Conservation (phyloP, 768 basidiomycete genomes). For the Agrocybe praecox region DNA sequence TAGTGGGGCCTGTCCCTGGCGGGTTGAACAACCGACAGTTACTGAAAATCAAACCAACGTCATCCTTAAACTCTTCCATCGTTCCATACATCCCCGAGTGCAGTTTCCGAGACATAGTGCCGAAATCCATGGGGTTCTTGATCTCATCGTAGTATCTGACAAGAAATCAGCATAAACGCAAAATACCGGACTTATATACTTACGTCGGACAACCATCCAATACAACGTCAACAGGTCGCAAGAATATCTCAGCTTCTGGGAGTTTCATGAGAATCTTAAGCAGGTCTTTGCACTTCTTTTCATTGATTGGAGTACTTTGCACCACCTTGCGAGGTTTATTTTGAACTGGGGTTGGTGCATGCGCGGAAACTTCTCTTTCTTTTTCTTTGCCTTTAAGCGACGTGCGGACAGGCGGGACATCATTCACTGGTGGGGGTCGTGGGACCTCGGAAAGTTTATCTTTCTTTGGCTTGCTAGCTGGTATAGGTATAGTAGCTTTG, state of each 20-base stretch:
- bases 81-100: conserved; percentile 66
- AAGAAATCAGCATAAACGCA: conserved; percentile 9
- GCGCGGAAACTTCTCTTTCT: conserved; percentile 56
- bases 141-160: conserved; percentile 91
- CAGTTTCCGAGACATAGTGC: conserved; percentile 75
- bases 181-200: conserved; percentile 29
- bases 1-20: conserved; percentile 70
- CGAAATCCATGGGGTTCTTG: conserved; percentile 90
- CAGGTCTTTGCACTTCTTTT: conserved; percentile 82
- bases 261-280: conserved; percentile 60
- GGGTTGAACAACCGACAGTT: conserved; percentile 97
- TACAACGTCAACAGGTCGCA: conserved; percentile 81
- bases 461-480: conserved; percentile 42
- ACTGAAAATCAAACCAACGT: conserved; percentile 79
- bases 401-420: conserved; percentile 32
- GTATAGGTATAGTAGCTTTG: conserved; percentile 19
- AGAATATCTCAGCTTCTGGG: conserved; percentile 74
- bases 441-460: conserved; percentile 36
- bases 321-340: conserved; percentile 39
- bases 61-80: conserved; percentile 82
- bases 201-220: conserved; percentile 90
- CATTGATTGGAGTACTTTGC: conserved; percentile 61
- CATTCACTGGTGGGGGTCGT: conserved; percentile 21
- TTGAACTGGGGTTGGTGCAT: conserved; percentile 8
- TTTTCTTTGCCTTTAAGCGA: conserved; percentile 79